These are phyloP conservation scores for Lachancea mirantina DNA, from an alignment of 805 yeast genomes.

Conservation along the genomic window DNA sequence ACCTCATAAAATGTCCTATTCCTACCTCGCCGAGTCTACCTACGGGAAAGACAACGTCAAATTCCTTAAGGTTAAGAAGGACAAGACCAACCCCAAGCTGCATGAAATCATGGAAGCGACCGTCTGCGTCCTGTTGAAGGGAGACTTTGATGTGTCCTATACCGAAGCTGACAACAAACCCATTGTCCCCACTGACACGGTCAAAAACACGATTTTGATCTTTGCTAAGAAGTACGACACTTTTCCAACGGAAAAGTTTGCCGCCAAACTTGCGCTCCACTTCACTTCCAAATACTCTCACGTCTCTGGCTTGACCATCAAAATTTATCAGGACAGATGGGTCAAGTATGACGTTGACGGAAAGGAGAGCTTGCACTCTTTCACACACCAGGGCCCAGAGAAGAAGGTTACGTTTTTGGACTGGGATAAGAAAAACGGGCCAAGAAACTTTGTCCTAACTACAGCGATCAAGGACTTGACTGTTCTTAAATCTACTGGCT, in stretches of 20 bases:
- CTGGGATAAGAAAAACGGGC: conserved; percentile 43
- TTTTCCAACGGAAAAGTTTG: conserved; percentile 88
- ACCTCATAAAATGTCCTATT: conserved; percentile 15
- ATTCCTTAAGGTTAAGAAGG: conserved; percentile 80
- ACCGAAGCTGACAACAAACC: conserved; percentile 82
- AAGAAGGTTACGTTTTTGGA: conserved; percentile 53
- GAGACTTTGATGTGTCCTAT: conserved; percentile 72
- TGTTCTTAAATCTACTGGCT: conserved; percentile 83
- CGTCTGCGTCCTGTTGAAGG: conserved; percentile 66
- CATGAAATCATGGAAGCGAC: conserved; percentile 86
- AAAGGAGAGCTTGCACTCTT: conserved; percentile 73
- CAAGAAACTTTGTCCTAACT: conserved; percentile 43
- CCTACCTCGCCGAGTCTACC: conserved; percentile 41
- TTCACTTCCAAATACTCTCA: conserved; percentile 72
- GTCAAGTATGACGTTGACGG: conserved; percentile 69
- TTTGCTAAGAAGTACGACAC: conserved; percentile 78
- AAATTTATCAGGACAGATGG: conserved; percentile 74
- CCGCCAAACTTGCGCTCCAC: conserved; percentile 75
- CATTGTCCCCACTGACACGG: conserved; percentile 93
- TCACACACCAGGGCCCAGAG: conserved; percentile 79
- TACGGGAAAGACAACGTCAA: conserved; percentile 94
- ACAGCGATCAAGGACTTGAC: conserved; percentile 74
- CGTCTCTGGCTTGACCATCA: conserved; percentile 62
- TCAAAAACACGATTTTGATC: conserved; percentile 78
- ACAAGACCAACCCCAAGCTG: conserved; percentile 58